These are phyloP conservation scores for Comarum palustre DNA, from an alignment of 306 rosid genomes.

Conservation along the genomic window DNA sequence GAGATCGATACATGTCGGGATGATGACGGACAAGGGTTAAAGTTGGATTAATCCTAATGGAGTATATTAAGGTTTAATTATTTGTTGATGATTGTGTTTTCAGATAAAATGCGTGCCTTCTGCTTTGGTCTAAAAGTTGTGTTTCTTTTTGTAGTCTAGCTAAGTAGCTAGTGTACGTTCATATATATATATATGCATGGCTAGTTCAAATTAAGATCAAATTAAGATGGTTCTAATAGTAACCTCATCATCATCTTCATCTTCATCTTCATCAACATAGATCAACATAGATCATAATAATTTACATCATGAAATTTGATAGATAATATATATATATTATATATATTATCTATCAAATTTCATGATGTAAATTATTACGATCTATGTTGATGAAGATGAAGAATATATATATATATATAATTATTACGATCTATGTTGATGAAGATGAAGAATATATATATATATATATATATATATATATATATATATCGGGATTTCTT, in stretches of 20 bases:
- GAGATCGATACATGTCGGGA: constrained; percentile 47
- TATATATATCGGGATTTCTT: too few species aligned
- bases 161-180: too few species aligned
- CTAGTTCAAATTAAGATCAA: constrained; percentile 18
- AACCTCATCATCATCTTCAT: not conserved
- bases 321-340: too few species aligned
- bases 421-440: too few species aligned
- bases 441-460: too few species aligned
- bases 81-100: not conserved
- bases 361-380: constrained; percentile 16
- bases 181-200: not conserved
- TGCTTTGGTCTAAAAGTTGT: constrained; percentile 47
- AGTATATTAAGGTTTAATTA: not conserved
- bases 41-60: constrained; percentile 27
- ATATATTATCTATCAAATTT: too few species aligned
- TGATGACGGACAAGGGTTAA: constrained; percentile 44
- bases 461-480: too few species aligned
- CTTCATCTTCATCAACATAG: too few species aligned
- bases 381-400: too few species aligned
- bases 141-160: constrained; percentile 18
- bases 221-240: not conserved
- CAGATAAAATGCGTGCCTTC: constrained; percentile 37
- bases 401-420: too few species aligned
- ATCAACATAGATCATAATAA: not conserved
- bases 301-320: constrained; percentile 38